Evolutionary conservation across 768 basidiomycete genomes (phyloP), one percentile per base, ranked within the genome.

Genomic region (Amanita brunnescens): DNA sequence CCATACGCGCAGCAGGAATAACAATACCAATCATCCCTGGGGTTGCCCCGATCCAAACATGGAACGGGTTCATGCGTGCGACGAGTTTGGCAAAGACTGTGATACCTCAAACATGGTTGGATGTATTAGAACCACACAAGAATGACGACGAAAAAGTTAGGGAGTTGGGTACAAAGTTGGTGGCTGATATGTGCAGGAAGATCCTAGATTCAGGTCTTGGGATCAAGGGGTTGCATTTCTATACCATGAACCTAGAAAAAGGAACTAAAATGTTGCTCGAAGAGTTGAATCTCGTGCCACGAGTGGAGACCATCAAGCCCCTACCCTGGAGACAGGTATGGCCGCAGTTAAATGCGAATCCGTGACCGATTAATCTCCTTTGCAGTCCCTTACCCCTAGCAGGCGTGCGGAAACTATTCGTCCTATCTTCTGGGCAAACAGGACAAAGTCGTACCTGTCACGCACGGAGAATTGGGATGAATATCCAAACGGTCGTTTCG

Each of bases 381-480:
- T 49, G 13, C 61, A 92, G 88, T 91, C 84, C 16, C 87, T 98
- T 58, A 98, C 95, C 2, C 92, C 94, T 16, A 90, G 78, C 62
- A 79, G 96, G 52, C 86, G 95, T 45, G 75, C 81, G 57, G 96
- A 99, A 69, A 86, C 80, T 43, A 98, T 95, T 56, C 86, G 96
- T 30, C 96, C 96, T 2, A 98, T 99, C 62, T 98, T 98, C 74
- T 98, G 95, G 94, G 92, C 96, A 10, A 98, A 99, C 70, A 78
- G 95, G 34, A 80, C 92, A 33, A 88, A 93, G 62, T 96, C 93
- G 1, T 98, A 98, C 65, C 74, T 98, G 41, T 90, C 90, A 6
- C 86, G 95, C 49, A 98, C 96, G 12, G 93, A 96, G 64, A 91
- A 96, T 62, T 99, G 96, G 96, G 96, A 99, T 63, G 95, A 98